phyloP scores from a whole-genome alignment of 371 early-diverging fungal genomes.

The Entomophthora muscae region DNA sequence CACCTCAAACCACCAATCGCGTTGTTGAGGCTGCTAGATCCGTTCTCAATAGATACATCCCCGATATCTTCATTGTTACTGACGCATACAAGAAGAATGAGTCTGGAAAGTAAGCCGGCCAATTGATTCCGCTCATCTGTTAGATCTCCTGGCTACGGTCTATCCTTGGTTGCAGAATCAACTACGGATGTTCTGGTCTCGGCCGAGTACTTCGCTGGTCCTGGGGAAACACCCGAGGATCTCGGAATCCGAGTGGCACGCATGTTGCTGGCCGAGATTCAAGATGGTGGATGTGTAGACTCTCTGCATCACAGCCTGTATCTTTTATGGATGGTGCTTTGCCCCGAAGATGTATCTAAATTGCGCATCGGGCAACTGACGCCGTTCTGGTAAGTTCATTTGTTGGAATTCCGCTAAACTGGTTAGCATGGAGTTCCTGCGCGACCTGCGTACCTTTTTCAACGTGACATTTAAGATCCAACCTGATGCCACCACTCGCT shows the following conservation, averaged over 20 bases:
- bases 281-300: conserved; percentile 79
- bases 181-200: conserved; percentile 65
- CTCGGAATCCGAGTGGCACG: conserved; percentile 58
- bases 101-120: conserved; percentile 44
- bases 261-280: conserved; percentile 63
- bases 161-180: conserved; percentile 81
- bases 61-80: conserved; percentile 92
- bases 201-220: conserved; percentile 62
- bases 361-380: conserved; percentile 69
- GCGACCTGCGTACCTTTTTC: conserved; percentile 76
- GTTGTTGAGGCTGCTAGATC: conserved; percentile 77
- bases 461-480: conserved; percentile 79
- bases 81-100: conserved; percentile 93
- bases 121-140: background rate
- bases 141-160: conserved; percentile 80
- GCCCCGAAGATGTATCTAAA: conserved; percentile 87
- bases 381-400: conserved; percentile 53
- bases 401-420: background rate
- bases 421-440: conserved; percentile 59
- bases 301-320: conserved; percentile 72
- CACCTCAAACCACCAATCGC: conserved; percentile 86
- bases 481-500: conserved; percentile 38
- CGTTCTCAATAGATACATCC: conserved; percentile 70
- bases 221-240: conserved; percentile 75
- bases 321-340: conserved; percentile 64